These are phyloP conservation scores for Trypanosoma caninum DNA, from an alignment of 208 protist genomes.

Conservation along the genomic window DNA sequence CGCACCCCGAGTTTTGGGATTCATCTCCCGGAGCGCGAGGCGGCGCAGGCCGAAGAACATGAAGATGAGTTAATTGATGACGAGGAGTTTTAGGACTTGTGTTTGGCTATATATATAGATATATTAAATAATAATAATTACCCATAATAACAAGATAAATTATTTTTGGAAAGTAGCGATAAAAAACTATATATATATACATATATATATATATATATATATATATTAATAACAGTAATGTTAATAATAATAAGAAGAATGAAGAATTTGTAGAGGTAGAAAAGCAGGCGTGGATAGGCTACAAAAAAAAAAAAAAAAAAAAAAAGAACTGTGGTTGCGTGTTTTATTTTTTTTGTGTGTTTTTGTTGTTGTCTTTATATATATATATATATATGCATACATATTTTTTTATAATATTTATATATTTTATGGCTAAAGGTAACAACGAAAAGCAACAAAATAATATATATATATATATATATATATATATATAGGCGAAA, in stretches of 20 bases:
- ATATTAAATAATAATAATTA: neutral
- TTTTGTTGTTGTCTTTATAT: neutral
- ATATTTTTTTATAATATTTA: no score
- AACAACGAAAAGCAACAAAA: no score
- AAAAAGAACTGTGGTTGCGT: neutral
- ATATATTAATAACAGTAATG: neutral
- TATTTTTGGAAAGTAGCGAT: no score
- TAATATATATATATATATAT: no score
- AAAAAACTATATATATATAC: neutral
- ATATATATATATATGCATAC: neutral
- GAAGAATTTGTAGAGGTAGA: neutral
- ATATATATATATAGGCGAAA: no score
- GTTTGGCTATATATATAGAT: neutral
- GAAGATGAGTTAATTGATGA: conserved; percentile 28
- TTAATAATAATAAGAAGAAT: neutral
- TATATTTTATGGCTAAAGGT: no score
- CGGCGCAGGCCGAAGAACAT: conserved; percentile 41
- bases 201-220: neutral
- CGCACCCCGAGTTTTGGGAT: conserved; percentile 55
- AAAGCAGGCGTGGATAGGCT: neutral
- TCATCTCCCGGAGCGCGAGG: conserved; percentile 28
- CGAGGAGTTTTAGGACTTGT: conserved; percentile 28
- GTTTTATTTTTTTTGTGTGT: neutral
- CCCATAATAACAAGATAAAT: no score
- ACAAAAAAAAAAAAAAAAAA: neutral